These are phyloP conservation scores for Phaeosphaeria sp. DNA, from an alignment of 2,329 filamentous ascomycete species.

Conservation along the genomic window DNA sequence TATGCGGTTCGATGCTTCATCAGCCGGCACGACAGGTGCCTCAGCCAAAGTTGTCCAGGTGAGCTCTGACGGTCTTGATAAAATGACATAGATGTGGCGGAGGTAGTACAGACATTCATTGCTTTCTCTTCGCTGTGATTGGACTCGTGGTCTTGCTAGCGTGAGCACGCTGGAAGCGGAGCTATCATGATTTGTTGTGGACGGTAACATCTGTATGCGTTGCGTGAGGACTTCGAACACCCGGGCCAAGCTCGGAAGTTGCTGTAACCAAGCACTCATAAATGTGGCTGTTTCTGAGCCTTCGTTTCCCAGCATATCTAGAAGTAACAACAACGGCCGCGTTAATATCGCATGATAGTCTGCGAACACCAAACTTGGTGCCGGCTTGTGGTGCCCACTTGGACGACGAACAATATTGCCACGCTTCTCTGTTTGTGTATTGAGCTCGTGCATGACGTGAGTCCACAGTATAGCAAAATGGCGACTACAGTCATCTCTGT, in stretches of 20 bases:
- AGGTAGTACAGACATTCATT: slow-evolving; percentile 81
- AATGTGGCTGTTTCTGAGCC: slow-evolving; percentile 77
- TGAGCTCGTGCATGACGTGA: slow-evolving; percentile 63
- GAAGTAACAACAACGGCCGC: slow-evolving; percentile 78
- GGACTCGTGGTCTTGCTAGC: slow-evolving; percentile 1
- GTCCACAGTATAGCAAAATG: slow-evolving; percentile 81
- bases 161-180: slow-evolving; percentile 19
- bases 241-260: slow-evolving; percentile 59
- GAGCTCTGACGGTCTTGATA: slow-evolving; percentile 71
- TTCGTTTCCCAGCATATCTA: slow-evolving; percentile 79
- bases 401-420: slow-evolving; percentile 34
- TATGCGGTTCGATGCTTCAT: slow-evolving; percentile 56
- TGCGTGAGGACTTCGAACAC: slow-evolving; percentile 48
- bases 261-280: slow-evolving; percentile 81
- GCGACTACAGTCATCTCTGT: slow-evolving; percentile 63
- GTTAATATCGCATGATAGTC: slow-evolving; percentile 77
- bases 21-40: slow-evolving; percentile 60
- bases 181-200: slow-evolving; percentile 25
- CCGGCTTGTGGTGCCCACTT: slow-evolving; percentile 36
- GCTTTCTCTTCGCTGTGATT: slow-evolving; percentile 64
- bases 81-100: slow-evolving; percentile 73
- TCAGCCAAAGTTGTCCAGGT: slow-evolving; percentile 75
- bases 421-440: slow-evolving; percentile 43
- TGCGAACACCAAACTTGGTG: slow-evolving; percentile 47
- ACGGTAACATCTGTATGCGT: slow-evolving; percentile 41